phyloP scores from a whole-genome alignment of 352 stramenopile species.

The Thalassiosira oceanica region DNA sequence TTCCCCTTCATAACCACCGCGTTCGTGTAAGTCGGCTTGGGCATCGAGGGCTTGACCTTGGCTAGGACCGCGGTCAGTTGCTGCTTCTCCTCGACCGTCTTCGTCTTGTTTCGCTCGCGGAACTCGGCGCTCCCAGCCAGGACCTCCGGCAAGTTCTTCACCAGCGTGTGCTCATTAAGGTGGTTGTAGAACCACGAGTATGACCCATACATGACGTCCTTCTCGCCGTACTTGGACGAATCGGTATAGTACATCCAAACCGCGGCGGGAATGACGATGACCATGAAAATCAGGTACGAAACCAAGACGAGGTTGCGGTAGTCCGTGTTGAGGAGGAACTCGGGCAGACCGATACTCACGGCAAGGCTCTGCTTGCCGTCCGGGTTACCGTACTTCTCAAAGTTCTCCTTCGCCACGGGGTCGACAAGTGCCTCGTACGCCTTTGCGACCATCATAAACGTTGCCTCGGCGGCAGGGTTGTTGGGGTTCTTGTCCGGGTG shows the following conservation, averaged over 20 bases:
- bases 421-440: slow-evolving; percentile 88
- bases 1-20: slow-evolving; percentile 84
- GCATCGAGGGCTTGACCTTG: slow-evolving; percentile 81
- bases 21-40: slow-evolving; percentile 85
- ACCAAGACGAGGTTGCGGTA: slow-evolving; percentile 98
- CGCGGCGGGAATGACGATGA: slow-evolving; percentile 94
- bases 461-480: slow-evolving; percentile 93
- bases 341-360: slow-evolving; percentile 93
- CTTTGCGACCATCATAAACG: slow-evolving; percentile 93
- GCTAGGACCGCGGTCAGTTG: slow-evolving; percentile 60
- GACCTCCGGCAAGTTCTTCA: slow-evolving; percentile 93
- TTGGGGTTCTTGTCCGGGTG: slow-evolving; percentile 95
- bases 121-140: slow-evolving; percentile 82
- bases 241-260: slow-evolving; percentile 90
- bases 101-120: slow-evolving; percentile 77
- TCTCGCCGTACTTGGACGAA: slow-evolving; percentile 97
- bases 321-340: slow-evolving; percentile 94
- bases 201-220: slow-evolving; percentile 99
- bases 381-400: slow-evolving; percentile 94
- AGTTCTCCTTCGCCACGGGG: slow-evolving; percentile 72
- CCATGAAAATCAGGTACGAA: slow-evolving; percentile 97
- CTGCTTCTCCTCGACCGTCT: slow-evolving; percentile 54
- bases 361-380: slow-evolving; percentile 97
- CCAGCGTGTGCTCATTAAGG: slow-evolving; percentile 91
- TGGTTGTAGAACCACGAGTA: slow-evolving; percentile 98